These are phyloP conservation scores for Nigrograna mackinnonii DNA, from an alignment of 2,329 filamentous ascomycete species.

Conservation along the genomic window DNA sequence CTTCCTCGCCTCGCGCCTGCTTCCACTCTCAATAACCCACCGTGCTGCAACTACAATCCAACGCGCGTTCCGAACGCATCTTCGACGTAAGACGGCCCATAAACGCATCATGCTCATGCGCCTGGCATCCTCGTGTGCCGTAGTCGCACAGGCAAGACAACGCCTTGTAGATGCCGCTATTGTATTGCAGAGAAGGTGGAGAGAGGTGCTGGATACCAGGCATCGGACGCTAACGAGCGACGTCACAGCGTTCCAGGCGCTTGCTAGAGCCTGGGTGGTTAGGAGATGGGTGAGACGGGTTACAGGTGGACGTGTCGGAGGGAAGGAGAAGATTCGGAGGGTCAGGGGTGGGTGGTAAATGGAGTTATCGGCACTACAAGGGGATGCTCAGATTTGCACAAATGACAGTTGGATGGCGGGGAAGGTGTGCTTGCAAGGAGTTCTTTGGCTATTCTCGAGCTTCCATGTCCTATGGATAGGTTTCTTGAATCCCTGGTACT, in stretches of 20 bases:
- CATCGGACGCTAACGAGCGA: slow-evolving; percentile 39
- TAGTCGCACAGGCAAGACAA: slow-evolving; percentile 50
- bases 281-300: slow-evolving; percentile 20
- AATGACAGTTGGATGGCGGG: no score
- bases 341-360: slow-evolving; percentile 40
- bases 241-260: slow-evolving; percentile 46
- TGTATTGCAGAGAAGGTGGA: slow-evolving; percentile 50
- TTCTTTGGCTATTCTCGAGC: no score
- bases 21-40: slow-evolving; percentile 53
- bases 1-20: slow-evolving; percentile 62
- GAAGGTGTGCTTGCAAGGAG: no score
- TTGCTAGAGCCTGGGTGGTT: slow-evolving; percentile 39
- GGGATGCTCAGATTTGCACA: no score
- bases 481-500: no score
- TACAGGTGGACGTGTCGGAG: slow-evolving; percentile 26
- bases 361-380: no score
- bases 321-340: slow-evolving; percentile 38
- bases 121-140: slow-evolving; percentile 51
- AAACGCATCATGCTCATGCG: slow-evolving; percentile 43
- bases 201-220: slow-evolving; percentile 38
- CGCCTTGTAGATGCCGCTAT: slow-evolving; percentile 46
- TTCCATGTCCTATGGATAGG: no score
- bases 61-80: slow-evolving; percentile 49
- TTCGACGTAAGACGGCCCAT: slow-evolving; percentile 29
- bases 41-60: slow-evolving; percentile 60